These are phyloP conservation scores for Juglanconis sp. DNA, from an alignment of 2,329 filamentous ascomycete species.

Conservation along the genomic window DNA sequence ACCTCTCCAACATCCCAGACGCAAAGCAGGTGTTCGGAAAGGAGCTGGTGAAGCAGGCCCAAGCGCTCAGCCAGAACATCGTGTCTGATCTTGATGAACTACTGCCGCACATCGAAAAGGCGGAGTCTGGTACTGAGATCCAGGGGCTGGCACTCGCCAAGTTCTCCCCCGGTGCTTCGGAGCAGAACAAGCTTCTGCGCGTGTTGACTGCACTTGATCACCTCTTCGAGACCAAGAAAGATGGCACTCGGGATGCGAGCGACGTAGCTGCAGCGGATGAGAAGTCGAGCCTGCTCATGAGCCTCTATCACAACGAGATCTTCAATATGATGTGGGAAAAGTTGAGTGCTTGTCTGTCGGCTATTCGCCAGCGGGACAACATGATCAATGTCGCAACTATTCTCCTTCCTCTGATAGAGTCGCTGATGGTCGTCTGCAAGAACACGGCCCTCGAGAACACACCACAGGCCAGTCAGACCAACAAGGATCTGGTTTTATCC, in stretches of 20 bases:
- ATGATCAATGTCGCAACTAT: conserved; percentile 98
- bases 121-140: conserved; percentile 86
- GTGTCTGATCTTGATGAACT: conserved; percentile 81
- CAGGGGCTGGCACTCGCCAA: conserved; percentile 91
- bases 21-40: conserved; percentile 90
- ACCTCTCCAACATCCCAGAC: conserved; percentile 86
- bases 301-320: conserved; percentile 84
- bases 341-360: conserved; percentile 80
- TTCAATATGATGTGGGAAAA: conserved; percentile 92
- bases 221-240: conserved; percentile 75
- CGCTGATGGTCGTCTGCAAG: conserved; percentile 98
- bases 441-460: conserved; percentile 81
- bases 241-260: conserved; percentile 30
- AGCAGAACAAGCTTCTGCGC: conserved; percentile 91
- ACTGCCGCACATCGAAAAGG: conserved; percentile 79
- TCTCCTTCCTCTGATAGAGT: conserved; percentile 88
- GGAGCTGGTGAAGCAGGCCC: conserved; percentile 85
- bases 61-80: conserved; percentile 79
- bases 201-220: conserved; percentile 94
- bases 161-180: conserved; percentile 92
- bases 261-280: conserved; percentile 35
- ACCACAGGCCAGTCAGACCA: conserved; percentile 39
- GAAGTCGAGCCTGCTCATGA: conserved; percentile 81
- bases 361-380: conserved; percentile 87
- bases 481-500: conserved; percentile 68